Percentiles rank a stretch among this genome's conserved stretches.
These are phyloP conservation scores for Ceratocystis smalleyi DNA, from an alignment of 2,329 filamentous ascomycete genomes.

Conservation along the genomic window DNA sequence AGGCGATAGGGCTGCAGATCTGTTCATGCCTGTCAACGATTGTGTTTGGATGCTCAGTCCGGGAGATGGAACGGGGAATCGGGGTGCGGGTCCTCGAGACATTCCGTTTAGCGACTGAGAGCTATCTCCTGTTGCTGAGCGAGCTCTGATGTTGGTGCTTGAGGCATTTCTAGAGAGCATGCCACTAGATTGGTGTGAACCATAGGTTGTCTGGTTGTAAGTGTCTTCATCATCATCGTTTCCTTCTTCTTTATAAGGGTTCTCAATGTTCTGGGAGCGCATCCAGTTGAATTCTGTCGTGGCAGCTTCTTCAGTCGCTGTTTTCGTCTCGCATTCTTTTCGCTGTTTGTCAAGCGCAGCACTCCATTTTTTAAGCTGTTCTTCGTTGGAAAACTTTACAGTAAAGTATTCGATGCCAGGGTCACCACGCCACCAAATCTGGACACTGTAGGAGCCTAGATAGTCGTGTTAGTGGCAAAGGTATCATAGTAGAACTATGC, in stretches of 20 bases:
- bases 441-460: constrained; percentile 76
- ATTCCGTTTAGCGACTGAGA: constrained; percentile 41
- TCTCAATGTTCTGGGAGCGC: constrained; percentile 54
- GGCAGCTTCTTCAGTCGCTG: constrained; percentile 31
- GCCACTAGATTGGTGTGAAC: constrained; percentile 18
- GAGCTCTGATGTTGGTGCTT: constrained; percentile 56
- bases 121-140: constrained; percentile 62
- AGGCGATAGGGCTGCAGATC: constrained; percentile 29
- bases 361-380: constrained; percentile 86
- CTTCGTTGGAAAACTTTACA: constrained; percentile 84
- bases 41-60: constrained; percentile 56
- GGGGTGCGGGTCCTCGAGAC: constrained; percentile 46
- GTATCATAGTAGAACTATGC: too few species aligned
- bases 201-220: constrained; percentile 9
- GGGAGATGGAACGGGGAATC: constrained; percentile 51
- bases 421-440: constrained; percentile 98
- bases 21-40: constrained; percentile 17
- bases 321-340: constrained; percentile 39
- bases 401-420: constrained; percentile 91
- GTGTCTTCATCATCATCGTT: constrained; percentile 46
- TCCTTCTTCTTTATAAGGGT: constrained; percentile 60
- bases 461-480: neutral
- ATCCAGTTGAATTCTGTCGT: constrained; percentile 72
- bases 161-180: constrained; percentile 50
- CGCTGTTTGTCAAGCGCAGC: constrained; percentile 63